A percentile compares a stretch with the other conserved stretches of the same genome.
phyloP scores from a whole-genome alignment of 2,329 filamentous ascomycete species.

The Pestalotiopsis fici region DNA sequence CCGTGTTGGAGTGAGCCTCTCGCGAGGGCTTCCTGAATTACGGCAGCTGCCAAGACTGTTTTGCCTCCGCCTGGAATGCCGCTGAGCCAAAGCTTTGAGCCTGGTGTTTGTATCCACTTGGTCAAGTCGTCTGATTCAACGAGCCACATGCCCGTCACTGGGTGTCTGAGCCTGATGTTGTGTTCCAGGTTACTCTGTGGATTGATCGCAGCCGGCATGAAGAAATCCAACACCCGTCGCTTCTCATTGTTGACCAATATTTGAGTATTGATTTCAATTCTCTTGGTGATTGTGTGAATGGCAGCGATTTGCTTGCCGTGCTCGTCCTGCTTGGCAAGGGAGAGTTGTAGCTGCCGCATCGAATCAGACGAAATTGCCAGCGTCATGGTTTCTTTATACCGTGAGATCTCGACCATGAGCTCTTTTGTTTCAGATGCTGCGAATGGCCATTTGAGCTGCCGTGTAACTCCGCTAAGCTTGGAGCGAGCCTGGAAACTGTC shows the following conservation, averaged over 20 bases:
- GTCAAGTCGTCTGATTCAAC: constrained; percentile 11
- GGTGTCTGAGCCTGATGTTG: background rate
- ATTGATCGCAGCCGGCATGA: background rate
- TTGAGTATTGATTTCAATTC: background rate
- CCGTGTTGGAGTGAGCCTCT: background rate
- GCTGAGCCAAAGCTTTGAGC: constrained; percentile 23
- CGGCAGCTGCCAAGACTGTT: constrained; percentile 23
- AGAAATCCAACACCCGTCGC: background rate
- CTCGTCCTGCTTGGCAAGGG: background rate
- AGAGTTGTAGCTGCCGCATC: background rate
- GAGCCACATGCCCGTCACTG: background rate
- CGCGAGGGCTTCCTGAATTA: constrained; percentile 16
- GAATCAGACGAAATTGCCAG: background rate
- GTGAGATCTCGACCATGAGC: background rate
- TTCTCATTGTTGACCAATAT: background rate
- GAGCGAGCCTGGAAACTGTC: background rate
- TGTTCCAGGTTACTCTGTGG: background rate
- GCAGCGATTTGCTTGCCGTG: background rate
- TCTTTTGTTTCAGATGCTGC: background rate
- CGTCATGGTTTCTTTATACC: background rate
- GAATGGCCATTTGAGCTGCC: background rate
- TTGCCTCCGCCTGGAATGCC: constrained; percentile 30
- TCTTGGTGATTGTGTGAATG: background rate
- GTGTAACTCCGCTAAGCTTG: background rate
- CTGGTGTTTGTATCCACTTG: constrained; percentile 17